Evolutionary conservation across 106 monocot species (phyloP), one percentile per base, ranked within the genome.

Genomic region (Platanthera zijinensis): DNA sequence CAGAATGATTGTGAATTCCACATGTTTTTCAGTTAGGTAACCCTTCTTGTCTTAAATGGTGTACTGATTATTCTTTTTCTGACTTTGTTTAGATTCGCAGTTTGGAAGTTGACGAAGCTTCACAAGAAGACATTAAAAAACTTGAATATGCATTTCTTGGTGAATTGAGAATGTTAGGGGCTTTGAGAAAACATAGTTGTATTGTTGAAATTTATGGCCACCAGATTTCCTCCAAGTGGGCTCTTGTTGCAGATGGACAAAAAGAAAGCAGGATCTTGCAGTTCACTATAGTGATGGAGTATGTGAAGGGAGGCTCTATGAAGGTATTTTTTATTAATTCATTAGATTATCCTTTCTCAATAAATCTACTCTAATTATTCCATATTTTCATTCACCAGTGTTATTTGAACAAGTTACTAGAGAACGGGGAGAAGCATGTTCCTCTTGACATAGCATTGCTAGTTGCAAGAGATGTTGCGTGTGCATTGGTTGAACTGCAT

Each of bases 151-250:
- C 62, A 14, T 92, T 90, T 81, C 61, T 99, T 47, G 99, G 86
- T 28, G 92, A 99, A 89, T 86, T 99, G 30, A 86, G 99, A 77
- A 88, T 99, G 78, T 82, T 99, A 15, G 84, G 86, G 81, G 91
- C 92, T 79, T 75, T 99, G 76, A 94, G 85, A 82, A 85, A 87
- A 10, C 94, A 99, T 72, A 88, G 83, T 6, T 90, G 83, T 62
- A 94, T 94, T 72, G 92, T 94, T 57, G 86, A 99, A 78, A 90
- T 94, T 53, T 99, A 88, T 85, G 99, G 94, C 14, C 99, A 99
- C 68, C 94, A 92, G 57, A 83, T 99, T 84, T 94, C 89, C 78
- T 86, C 83, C 57, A 94, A 85, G 68, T 99, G 92, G 94, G 76
- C 81, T 78, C 49, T 56, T 57, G 52, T 81, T 61, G 81, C 64